Base-by-base conservation (phyloP, 208 protist genomes). In the Kentomonas sorsogonicus region DNA sequence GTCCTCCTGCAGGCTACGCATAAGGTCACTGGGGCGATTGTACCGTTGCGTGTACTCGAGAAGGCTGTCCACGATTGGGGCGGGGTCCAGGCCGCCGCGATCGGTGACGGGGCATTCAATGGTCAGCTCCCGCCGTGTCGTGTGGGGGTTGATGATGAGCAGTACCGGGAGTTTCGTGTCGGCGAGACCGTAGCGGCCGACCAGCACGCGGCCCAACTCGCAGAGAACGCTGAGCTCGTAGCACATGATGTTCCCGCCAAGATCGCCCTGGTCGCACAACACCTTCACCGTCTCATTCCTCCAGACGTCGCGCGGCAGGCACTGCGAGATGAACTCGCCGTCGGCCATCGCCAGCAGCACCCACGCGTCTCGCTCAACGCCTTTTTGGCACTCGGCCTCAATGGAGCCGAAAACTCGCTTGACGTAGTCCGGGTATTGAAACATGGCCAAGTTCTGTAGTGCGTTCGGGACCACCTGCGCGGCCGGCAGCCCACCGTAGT, bases 291-390 rank as follows among this genome's bases (percentile, higher is more conserved):
- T 61, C 6, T 78, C 73, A 26, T 44, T 66, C 29, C 65, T 44
- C 83, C 86, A 93, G 5, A 93, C 55, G 66, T 93, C 86, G 20
- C 86, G 72, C 9, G 74, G 74, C 25, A 93, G 70, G 60, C 82
- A 88, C 16, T 67, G 58, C 45, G 77, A 80, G 11, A 58, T 60
- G 56, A 93, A 89, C 10, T 64, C 62, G 47, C 67, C 66, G 46
- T 75, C 74, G 27, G 74, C 38, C 16, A 93, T 38, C 36, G 71
- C 65, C 2, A 90, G 53, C 7, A 93, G 40, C 56, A 93, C 61
- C 83, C 86, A 93, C 44, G 70, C 71, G 51, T 86, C 69, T 0
- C 43, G 48, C 38, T 62, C 31, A 3, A 67, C 25, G 0, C 79
- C 75, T 29, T 53, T 56, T 11, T 30, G 20, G 61, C 86, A 93